Evolutionary conservation across 208 protist genomes (phyloP).

Genomic region (Wallacemonas sp.): DNA sequence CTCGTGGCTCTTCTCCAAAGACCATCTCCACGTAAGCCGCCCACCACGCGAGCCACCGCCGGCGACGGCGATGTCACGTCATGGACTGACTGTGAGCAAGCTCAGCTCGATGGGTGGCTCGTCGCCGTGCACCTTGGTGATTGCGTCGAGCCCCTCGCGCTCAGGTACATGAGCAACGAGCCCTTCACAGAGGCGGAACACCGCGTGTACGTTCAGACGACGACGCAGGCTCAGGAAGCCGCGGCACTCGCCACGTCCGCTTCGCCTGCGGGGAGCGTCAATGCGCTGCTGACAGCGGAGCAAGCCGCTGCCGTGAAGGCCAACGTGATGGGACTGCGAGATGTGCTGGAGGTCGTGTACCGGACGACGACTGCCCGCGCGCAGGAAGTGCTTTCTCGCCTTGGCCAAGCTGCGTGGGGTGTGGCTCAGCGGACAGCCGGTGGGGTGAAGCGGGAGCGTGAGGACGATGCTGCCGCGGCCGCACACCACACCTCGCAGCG

Average conservation of each 20-base stretch:
- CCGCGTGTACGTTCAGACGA: constrained; percentile 61
- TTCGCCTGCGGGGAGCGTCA: constrained; percentile 8
- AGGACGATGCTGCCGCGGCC: constrained; percentile 15
- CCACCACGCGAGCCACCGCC: background rate
- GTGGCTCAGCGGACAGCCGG: constrained; percentile 8
- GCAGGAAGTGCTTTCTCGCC: constrained; percentile 4
- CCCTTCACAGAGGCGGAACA: constrained; percentile 57
- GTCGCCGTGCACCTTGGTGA: constrained; percentile 72
- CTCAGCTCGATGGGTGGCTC: constrained; percentile 43
- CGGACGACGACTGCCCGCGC: background rate
- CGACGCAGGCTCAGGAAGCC: constrained; percentile 1
- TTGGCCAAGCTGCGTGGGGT: background rate
- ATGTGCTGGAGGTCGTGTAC: constrained; percentile 27
- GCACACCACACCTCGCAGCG: too few relatives aligned
- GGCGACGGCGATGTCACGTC: background rate
- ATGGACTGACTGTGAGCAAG: background rate
- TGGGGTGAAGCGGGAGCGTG: constrained; percentile 24
- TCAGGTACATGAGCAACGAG: constrained; percentile 55
- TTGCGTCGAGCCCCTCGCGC: constrained; percentile 44
- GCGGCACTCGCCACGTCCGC: constrained; percentile 11
- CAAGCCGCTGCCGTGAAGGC: constrained; percentile 41
- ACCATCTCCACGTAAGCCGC: constrained; percentile 11
- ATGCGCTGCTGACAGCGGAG: constrained; percentile 29
- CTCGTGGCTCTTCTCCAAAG: constrained; percentile 58
- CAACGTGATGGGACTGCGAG: constrained; percentile 41